Base-by-base conservation (phyloP, 2,329 filamentous ascomycete species). In the Penicillium sp. region DNA sequence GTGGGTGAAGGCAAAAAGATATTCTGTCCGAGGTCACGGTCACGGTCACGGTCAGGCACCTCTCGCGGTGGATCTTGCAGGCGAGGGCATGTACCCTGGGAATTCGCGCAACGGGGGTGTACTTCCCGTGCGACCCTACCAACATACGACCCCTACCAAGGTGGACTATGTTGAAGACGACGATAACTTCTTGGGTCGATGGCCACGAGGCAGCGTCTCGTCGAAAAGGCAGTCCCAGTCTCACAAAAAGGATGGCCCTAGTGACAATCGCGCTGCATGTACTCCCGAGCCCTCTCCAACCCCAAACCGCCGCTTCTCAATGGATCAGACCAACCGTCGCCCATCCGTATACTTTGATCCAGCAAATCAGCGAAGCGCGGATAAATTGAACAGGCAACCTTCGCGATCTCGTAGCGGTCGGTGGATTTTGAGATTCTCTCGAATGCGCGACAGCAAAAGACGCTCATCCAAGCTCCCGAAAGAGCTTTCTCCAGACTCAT, bases 401-500 rank as follows among this genome's bases (percentile, higher is more conserved):
- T 45, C 47, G 5, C 62, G 47, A 2, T 55, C 58, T 11, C 55
- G 58, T 10, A 53, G 49, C 11, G 36, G 52, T 16, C 55, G 51
- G 27, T 63, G 60, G 62, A 22, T 51, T 6, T 42, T 47, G 29
- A 50, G 38, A 14, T 57, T 64, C 24, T 63, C 58, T 7, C 57
- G 53, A 14, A 49, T 49, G 14, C 52, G 45, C 29, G 54, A 59
- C 18, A 61, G 45, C 39, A 55, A 49, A 29, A 50, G 49, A 16
- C 24, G 49, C 13, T 56, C 55, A 4, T 55, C 44, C 24, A 2
- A 32, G 3, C 54, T 34, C n/a, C 47, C 39, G 18, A 52, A 59
- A 43, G 54, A 60, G 18, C 24, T 21, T 18, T 59, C 56, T 2
- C 14, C 34, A 7, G 34, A 60, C 16, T 29, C 44, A 21, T 62